Evolutionary conservation across 1,284 basidiomycete species (phyloP).

Genomic region (Mycosarcoma maydis): DNA sequence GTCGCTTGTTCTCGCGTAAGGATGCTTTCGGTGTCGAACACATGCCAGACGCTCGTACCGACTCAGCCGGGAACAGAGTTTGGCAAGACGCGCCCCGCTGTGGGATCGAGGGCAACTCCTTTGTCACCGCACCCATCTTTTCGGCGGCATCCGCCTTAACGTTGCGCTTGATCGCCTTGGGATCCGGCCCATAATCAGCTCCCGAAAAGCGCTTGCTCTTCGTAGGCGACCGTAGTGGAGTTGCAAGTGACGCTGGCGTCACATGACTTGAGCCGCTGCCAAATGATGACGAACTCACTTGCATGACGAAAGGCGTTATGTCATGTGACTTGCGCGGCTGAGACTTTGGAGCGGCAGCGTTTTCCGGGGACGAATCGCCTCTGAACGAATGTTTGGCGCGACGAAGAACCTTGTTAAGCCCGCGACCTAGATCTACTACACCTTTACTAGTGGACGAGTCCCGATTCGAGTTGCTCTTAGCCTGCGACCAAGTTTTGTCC

Average conservation of each 20-base stretch:
- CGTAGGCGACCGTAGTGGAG: constrained; percentile 6
- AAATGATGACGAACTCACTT: neutral
- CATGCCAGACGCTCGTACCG: neutral
- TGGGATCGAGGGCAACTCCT: constrained; percentile 31
- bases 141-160: neutral
- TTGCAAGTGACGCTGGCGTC: neutral
- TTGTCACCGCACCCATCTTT: constrained; percentile 5
- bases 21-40: constrained; percentile 31
- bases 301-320: constrained; percentile 1
- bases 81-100: constrained; percentile 30
- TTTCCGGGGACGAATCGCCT: neutral
- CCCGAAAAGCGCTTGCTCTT: constrained; percentile 15
- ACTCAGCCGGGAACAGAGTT: constrained; percentile 7
- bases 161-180: constrained; percentile 14
- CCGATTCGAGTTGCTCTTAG: neutral
- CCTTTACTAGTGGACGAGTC: neutral
- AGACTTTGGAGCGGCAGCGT: neutral
- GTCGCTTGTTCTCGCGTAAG: constrained; percentile 27
- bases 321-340: neutral
- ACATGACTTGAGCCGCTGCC: neutral
- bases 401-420: constrained; percentile 26
- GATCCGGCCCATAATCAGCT: neutral
- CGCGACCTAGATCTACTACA: constrained; percentile 15
- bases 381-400: constrained; percentile 29
- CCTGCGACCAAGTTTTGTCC: neutral